These are phyloP conservation scores for Juglanconis sp. DNA, from an alignment of 2,329 filamentous ascomycete species.

Conservation along the genomic window DNA sequence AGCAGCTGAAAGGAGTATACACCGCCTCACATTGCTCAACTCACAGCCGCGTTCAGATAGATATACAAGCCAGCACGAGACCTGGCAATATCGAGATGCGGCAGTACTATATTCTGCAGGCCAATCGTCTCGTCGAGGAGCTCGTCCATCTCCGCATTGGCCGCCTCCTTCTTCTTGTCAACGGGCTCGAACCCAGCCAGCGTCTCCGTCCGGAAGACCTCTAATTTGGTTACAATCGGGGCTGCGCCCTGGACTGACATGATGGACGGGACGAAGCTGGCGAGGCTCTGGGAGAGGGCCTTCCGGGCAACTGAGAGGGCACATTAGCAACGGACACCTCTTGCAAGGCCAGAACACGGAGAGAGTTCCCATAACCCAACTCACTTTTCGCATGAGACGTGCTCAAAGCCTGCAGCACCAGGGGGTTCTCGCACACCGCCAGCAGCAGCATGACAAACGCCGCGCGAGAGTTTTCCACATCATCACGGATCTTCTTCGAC, in stretches of 20 bases:
- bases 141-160: constrained; percentile 53
- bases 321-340: background rate
- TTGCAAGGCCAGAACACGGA: constrained; percentile 20
- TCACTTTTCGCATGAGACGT: constrained; percentile 52
- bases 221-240: constrained; percentile 51
- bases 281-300: constrained; percentile 47
- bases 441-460: constrained; percentile 63
- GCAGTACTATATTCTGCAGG: constrained; percentile 51
- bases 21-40: constrained; percentile 25
- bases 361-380: constrained; percentile 19
- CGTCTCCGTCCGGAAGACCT: constrained; percentile 56
- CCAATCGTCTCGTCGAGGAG: constrained; percentile 55
- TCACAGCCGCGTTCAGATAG: constrained; percentile 76
- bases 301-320: constrained; percentile 41
- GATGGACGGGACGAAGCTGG: constrained; percentile 53
- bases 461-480: constrained; percentile 59
- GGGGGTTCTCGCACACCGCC: constrained; percentile 57
- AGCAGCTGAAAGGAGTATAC: background rate
- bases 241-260: constrained; percentile 48
- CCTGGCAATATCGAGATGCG: constrained; percentile 68
- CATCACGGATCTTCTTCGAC: constrained; percentile 43
- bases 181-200: constrained; percentile 53
- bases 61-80: constrained; percentile 81
- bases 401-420: constrained; percentile 52
- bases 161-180: constrained; percentile 49